Conservation (phyloP, 495 filamentous ascomycete species). For the Podospora sp. region DNA sequence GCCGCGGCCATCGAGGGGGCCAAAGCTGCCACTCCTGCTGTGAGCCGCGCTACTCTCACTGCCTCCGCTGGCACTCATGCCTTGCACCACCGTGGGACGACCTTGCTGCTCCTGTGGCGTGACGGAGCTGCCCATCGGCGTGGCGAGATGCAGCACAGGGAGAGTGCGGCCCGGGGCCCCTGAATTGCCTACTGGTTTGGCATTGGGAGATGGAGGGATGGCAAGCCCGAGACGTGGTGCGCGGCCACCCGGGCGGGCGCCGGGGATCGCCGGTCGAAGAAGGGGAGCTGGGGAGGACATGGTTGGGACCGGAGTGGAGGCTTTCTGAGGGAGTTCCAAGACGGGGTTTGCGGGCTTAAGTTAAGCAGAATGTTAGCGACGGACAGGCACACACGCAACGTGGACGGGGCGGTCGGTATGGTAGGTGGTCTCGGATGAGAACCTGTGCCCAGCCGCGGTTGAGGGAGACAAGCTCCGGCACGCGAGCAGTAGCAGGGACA, state of each 20-base stretch:
- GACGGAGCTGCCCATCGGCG: slow-evolving; percentile 75
- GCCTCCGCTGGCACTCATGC: slow-evolving; percentile 67
- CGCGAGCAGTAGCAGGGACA: slow-evolving; percentile 2
- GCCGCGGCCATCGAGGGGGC: slow-evolving; percentile 69
- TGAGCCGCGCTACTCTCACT: slow-evolving; percentile 68
- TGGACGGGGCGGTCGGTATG: background rate
- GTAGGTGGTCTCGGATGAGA: background rate
- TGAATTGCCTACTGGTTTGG: slow-evolving; percentile 63
- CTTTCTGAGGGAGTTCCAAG: background rate
- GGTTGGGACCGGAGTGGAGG: slow-evolving; percentile 47
- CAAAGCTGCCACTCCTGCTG: slow-evolving; percentile 73
- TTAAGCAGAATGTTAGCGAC: background rate
- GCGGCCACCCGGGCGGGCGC: slow-evolving; percentile 64
- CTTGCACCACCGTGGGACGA: slow-evolving; percentile 44
- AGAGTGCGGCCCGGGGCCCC: slow-evolving; percentile 56
- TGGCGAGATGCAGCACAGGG: slow-evolving; percentile 77
- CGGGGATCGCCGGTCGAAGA: slow-evolving; percentile 80
- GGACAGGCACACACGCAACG: background rate
- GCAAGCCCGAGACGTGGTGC: slow-evolving; percentile 81
- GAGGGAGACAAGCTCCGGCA: background rate
- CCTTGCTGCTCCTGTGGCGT: slow-evolving; percentile 62
- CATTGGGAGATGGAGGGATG: slow-evolving; percentile 82
- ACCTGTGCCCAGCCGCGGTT: background rate
- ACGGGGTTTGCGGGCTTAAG: background rate
- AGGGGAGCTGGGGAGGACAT: slow-evolving; percentile 82